Conservation (phyloP, 352 stramenopile genomes). For the Pythium plurisporium region DNA sequence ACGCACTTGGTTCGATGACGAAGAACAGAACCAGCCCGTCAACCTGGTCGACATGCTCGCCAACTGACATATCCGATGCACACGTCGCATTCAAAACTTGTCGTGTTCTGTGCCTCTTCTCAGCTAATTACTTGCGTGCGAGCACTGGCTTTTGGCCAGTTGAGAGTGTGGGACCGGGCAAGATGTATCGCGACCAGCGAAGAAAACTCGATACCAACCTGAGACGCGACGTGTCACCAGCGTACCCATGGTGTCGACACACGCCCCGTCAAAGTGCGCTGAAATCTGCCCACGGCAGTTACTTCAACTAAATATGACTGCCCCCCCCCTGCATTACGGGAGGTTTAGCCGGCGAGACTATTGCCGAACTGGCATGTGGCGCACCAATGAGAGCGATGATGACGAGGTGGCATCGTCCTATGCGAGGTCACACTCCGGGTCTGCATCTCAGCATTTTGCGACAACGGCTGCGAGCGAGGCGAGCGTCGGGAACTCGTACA, state of each 20-base stretch:
- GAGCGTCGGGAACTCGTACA: conserved; percentile 19
- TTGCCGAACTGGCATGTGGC: too few relatives aligned
- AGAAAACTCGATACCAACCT: neutral
- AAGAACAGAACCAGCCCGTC: neutral
- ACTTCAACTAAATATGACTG: too few relatives aligned
- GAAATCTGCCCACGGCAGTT: too few relatives aligned
- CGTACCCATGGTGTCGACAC: neutral
- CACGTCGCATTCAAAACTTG: too few relatives aligned
- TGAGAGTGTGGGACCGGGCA: neutral
- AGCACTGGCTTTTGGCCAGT: too few relatives aligned
- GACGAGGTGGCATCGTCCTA: conserved; percentile 6
- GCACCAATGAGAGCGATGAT: neutral
- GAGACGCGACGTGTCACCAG: neutral
- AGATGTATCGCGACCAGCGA: conserved; percentile 2
- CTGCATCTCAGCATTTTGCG: neutral
- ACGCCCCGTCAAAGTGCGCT: neutral
- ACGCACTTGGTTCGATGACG: neutral
- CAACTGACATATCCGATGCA: neutral
- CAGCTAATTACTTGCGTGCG: too few relatives aligned
- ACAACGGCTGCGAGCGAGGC: neutral
- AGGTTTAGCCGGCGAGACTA: too few relatives aligned
- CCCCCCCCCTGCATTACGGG: too few relatives aligned
- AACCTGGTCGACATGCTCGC: neutral
- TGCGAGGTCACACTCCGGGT: neutral
- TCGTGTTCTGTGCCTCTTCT: neutral